Conservation (phyloP, 441 rosid species). For the Aquilaria agallochum region DNA sequence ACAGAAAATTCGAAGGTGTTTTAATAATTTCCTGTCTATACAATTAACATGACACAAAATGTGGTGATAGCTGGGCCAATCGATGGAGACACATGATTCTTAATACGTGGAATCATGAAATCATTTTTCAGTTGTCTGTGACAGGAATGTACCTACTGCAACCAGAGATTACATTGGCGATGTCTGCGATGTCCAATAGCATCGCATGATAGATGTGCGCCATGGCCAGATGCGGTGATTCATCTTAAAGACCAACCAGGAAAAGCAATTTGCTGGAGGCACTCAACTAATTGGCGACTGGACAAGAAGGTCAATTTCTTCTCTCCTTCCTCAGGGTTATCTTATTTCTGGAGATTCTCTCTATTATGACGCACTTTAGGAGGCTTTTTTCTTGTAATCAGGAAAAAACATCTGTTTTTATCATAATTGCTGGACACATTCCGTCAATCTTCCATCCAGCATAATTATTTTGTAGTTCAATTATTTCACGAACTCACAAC, state of each 20-base stretch:
- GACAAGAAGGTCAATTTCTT: conserved; percentile 78
- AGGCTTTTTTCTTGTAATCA: not conserved
- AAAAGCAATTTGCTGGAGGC: conserved; percentile 90
- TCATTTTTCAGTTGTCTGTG: too few relatives aligned
- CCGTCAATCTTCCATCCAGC: not conserved
- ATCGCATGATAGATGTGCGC: conserved; percentile 76
- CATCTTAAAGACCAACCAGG: conserved; percentile 59
- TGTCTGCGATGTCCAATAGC: conserved; percentile 71
- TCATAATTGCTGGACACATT: not conserved
- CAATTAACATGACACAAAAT: too few relatives aligned
- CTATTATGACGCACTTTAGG: not conserved
- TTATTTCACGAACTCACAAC: too few relatives aligned
- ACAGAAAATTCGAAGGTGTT: too few relatives aligned
- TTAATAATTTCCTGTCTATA: too few relatives aligned
- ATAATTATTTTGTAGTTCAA: too few relatives aligned
- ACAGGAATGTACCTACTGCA: conserved; percentile 89
- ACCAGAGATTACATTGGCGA: conserved; percentile 62
- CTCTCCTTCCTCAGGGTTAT: conserved; percentile 35
- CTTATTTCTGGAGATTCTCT: conserved; percentile 3
- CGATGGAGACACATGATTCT: too few relatives aligned
- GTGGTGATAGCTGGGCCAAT: too few relatives aligned
- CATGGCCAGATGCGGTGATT: conserved; percentile 72
- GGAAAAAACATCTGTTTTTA: not conserved
- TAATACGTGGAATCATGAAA: too few relatives aligned
- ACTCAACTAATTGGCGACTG: conserved; percentile 65